Evolutionary conservation across 768 basidiomycete species (phyloP).

Genomic region (Russula dissimulans): DNA sequence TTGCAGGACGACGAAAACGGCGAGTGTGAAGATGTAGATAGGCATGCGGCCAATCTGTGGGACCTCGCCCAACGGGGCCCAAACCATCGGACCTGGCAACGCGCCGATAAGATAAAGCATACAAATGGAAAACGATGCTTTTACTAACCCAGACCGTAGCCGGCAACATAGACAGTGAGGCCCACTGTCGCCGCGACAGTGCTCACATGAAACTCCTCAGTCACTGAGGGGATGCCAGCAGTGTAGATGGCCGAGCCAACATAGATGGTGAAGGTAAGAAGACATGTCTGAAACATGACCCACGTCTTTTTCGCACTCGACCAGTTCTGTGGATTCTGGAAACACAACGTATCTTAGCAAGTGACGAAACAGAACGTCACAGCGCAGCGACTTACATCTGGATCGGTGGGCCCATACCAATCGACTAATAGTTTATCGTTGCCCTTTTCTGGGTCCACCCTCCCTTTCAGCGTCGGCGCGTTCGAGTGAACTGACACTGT

Average conservation of each 20-base stretch:
- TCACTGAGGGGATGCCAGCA: conserved; percentile 24
- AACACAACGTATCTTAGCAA: not conserved
- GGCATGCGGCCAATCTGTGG: conserved; percentile 28
- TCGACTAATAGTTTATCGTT: conserved; percentile 22
- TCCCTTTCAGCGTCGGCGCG: not conserved
- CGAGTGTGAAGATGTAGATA: conserved; percentile 28
- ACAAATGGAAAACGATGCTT: not conserved
- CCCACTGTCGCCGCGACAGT: conserved; percentile 27
- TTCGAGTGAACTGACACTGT: conserved; percentile 1
- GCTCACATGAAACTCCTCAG: conserved; percentile 25
- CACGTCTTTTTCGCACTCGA: conserved; percentile 24
- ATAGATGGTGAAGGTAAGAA: conserved; percentile 29
- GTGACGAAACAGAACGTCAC: no score
- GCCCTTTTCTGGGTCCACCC: conserved; percentile 3
- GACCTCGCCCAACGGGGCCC: conserved; percentile 28
- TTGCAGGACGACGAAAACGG: conserved; percentile 28
- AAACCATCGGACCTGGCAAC: conserved; percentile 25
- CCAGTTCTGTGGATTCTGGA: conserved; percentile 24
- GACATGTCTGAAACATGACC: conserved; percentile 28
- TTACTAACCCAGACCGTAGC: conserved; percentile 21
- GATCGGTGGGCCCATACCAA: conserved; percentile 23
- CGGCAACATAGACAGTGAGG: conserved; percentile 24
- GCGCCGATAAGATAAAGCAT: not conserved
- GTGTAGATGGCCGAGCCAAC: conserved; percentile 30
- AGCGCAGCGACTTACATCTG: conserved; percentile 7